These are phyloP conservation scores for Jamesozyma jinghongensis DNA, from an alignment of 805 yeast species.

Conservation along the genomic window DNA sequence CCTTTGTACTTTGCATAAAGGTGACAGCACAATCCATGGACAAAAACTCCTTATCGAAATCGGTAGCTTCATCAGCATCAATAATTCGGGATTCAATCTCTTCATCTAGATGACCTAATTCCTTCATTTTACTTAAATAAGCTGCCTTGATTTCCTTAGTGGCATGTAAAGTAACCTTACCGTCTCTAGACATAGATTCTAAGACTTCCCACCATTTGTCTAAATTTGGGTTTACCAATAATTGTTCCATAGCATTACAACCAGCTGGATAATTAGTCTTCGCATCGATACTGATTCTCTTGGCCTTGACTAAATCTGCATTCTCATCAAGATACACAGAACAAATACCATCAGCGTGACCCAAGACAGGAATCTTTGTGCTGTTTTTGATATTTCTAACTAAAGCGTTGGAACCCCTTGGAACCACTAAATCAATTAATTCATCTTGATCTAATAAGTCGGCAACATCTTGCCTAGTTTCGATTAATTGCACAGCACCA, in stretches of 20 bases:
- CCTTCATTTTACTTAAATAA: conserved; percentile 19
- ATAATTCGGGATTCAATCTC: conserved; percentile 27
- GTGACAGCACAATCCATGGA: conserved; percentile 75
- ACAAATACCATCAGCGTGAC: conserved; percentile 98
- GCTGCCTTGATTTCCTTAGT: conserved; percentile 39
- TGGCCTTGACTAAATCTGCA: conserved; percentile 73
- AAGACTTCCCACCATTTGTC: conserved; percentile 32
- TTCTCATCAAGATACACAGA: conserved; percentile 72
- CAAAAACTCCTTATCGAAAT: conserved; percentile 77
- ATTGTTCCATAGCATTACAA: conserved; percentile 93
- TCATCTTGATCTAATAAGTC: conserved; percentile 76
- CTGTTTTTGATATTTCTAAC: conserved; percentile 77
- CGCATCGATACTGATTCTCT: conserved; percentile 67
- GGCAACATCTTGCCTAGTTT: conserved; percentile 83
- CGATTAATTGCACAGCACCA: conserved; percentile 76
- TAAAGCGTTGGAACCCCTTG: conserved; percentile 92
- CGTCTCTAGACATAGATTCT: conserved; percentile 44
- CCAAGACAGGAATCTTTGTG: conserved; percentile 93
- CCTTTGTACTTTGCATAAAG: conserved; percentile 47
- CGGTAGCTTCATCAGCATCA: conserved; percentile 39
- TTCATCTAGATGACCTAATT: conserved; percentile 10
- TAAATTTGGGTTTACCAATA: conserved; percentile 44
- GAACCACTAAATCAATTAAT: conserved; percentile 90
- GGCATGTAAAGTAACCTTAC: conserved; percentile 62
- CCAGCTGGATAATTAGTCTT: conserved; percentile 98